Evolutionary conservation across 106 monocot species (phyloP).

Genomic region (Amphibolis antarctica): DNA sequence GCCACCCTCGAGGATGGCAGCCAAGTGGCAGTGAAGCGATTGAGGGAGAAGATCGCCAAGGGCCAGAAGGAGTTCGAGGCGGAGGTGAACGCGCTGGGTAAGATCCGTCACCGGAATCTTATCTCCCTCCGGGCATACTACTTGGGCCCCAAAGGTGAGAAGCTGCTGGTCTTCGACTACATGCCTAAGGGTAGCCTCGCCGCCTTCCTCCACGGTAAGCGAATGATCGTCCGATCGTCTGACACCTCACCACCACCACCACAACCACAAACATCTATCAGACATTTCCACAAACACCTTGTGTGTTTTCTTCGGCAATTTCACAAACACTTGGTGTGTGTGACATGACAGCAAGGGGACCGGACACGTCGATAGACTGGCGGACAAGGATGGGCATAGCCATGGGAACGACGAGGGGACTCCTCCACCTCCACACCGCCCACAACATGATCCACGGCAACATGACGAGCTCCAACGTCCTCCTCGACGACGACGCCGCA

Average conservation of each 20-base stretch:
- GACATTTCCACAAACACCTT: too few relatives aligned
- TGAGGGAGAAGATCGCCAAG: slow-evolving; percentile 85
- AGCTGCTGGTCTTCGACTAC: slow-evolving; percentile 82
- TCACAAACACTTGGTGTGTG: not conserved
- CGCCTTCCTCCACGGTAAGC: slow-evolving; percentile 64
- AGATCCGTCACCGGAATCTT: slow-evolving; percentile 56
- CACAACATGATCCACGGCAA: slow-evolving; percentile 63
- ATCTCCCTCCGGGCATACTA: slow-evolving; percentile 66
- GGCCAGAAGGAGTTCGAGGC: slow-evolving; percentile 65
- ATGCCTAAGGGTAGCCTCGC: slow-evolving; percentile 82
- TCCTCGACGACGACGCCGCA: slow-evolving; percentile 37
- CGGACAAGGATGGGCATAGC: slow-evolving; percentile 55
- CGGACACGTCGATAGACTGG: slow-evolving; percentile 54
- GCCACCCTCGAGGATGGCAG: slow-evolving; percentile 75
- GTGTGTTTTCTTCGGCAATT: too few relatives aligned
- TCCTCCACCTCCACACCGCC: slow-evolving; percentile 47
- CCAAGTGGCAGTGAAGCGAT: slow-evolving; percentile 76
- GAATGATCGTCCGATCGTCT: too few relatives aligned
- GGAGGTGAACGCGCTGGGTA: slow-evolving; percentile 55
- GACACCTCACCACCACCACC: too few relatives aligned
- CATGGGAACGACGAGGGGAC: slow-evolving; percentile 41
- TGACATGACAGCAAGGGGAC: slow-evolving; percentile 39
- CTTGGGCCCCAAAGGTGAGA: slow-evolving; percentile 91
- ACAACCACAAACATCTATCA: too few relatives aligned
- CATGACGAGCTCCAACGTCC: slow-evolving; percentile 63